Evolutionary conservation across 1,284 basidiomycete genomes (phyloP).

Genomic region (Chalciporus piperatoides): DNA sequence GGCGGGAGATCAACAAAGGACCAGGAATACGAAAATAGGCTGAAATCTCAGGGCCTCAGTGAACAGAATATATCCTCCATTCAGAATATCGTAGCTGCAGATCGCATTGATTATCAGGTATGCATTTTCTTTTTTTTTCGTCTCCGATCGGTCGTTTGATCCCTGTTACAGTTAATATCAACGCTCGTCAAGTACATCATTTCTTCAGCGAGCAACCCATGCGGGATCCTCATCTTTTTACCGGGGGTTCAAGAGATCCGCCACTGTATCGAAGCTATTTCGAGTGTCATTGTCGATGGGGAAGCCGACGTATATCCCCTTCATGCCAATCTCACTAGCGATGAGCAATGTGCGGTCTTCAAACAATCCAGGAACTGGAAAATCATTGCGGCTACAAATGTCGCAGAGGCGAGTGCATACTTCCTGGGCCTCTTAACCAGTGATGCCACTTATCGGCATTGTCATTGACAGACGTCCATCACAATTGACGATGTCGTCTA

Average conservation of each 20-base stretch:
- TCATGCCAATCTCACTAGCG: slow-evolving; percentile 85
- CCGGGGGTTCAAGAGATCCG: slow-evolving; percentile 87
- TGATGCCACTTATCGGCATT: slow-evolving; percentile 3
- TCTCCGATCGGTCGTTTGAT: not conserved
- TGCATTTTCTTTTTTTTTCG: slow-evolving; percentile 6
- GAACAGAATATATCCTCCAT: slow-evolving; percentile 54
- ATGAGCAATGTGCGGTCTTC: slow-evolving; percentile 85
- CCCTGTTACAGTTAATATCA: slow-evolving; percentile 55
- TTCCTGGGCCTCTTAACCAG: not conserved
- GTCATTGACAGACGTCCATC: slow-evolving; percentile 71
- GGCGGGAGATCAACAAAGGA: slow-evolving; percentile 41
- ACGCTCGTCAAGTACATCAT: slow-evolving; percentile 65
- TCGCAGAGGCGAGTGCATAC: slow-evolving; percentile 60
- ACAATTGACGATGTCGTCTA: slow-evolving; percentile 90
- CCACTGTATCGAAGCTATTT: slow-evolving; percentile 73
- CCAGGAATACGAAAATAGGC: slow-evolving; percentile 50
- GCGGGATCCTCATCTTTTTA: slow-evolving; percentile 83
- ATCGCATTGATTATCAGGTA: slow-evolving; percentile 75
- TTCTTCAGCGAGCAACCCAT: slow-evolving; percentile 44
- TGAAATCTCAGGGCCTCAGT: slow-evolving; percentile 52
- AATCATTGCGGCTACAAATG: slow-evolving; percentile 87
- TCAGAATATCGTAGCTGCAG: slow-evolving; percentile 58
- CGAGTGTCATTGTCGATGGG: slow-evolving; percentile 32
- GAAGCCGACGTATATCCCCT: slow-evolving; percentile 72
- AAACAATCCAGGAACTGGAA: slow-evolving; percentile 68